Base-by-base conservation (phyloP, 2,329 filamentous ascomycete genomes). In the Alternaria solani region DNA sequence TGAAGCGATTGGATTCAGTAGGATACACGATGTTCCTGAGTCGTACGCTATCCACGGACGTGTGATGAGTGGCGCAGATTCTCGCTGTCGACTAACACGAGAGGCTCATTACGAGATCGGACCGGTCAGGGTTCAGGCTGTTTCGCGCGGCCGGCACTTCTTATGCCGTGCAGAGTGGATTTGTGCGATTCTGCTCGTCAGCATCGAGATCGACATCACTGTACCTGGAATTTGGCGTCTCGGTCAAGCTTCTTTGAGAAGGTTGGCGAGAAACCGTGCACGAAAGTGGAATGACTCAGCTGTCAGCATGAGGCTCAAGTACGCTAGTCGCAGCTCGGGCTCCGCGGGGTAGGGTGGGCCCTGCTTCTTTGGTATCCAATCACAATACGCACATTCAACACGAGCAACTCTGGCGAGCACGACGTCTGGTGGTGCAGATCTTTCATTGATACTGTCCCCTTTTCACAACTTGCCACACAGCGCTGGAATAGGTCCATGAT, bases 121-220 rank as follows among this genome's bases (percentile, higher is more conserved):
- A 30, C 9, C 20, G 20, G 20, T 23, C 20, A 23, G 20, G 20
- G 20, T 23, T 23, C 20, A 23, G 20, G 20, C 20, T 23, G 20
- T 23, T 23, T 4, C 36, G n/a, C n/a, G 16, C 7, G 7, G 36
- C 36, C 36, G 36, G 20, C 20, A 23, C 16, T 0, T 38, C 8
- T 38, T 4, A 11, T 38, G 36, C 16, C 36, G 36, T 9, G n/a
- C 36, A 38, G 36, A 38, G n/a, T 38, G 16, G 36, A 38, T 2
- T 7, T 38, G n/a, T 38, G 16, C 16, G 16, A 2, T 18, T 18
- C 3, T 18, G 6, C 36, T 18, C n/a, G 36, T 38, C 36, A 38
- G 36, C 36, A 38, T 23, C 20, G 2, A 38, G 36, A 38, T 38
- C 36, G 7, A 18, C 36, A 16, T 53, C 53, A 66, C 59, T 65